Percentiles rank a stretch among this genome's conserved stretches.
Evolutionary conservation across 768 basidiomycete species (phyloP).

Genomic region (Leccinum subtestaceum): DNA sequence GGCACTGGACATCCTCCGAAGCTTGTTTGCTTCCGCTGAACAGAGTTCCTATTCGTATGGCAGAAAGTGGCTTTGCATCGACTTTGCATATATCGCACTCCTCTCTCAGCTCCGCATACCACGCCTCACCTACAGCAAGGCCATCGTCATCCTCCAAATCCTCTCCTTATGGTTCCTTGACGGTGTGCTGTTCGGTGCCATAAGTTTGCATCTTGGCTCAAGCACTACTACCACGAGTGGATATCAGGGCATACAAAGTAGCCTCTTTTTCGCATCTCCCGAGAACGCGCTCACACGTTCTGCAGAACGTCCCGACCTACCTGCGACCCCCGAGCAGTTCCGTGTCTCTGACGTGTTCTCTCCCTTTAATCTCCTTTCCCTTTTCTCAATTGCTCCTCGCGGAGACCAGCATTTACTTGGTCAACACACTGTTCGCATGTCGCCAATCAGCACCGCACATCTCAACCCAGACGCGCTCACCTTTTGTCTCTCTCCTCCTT

Average conservation of each 20-base stretch:
- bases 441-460: slow-evolving; percentile 89
- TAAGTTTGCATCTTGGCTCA: slow-evolving; percentile 53
- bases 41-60: slow-evolving; percentile 44
- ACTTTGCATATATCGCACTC: slow-evolving; percentile 55
- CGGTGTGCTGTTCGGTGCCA: slow-evolving; percentile 68
- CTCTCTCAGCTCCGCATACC: slow-evolving; percentile 72
- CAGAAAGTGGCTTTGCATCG: slow-evolving; percentile 72
- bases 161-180: slow-evolving; percentile 59
- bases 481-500: slow-evolving; percentile 65
- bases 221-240: slow-evolving; percentile 8
- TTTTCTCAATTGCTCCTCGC: slow-evolving; percentile 32
- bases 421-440: slow-evolving; percentile 89
- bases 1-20: slow-evolving; percentile 63
- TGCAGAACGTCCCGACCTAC: slow-evolving; percentile 35
- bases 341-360: slow-evolving; percentile 49
- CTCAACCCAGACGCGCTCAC: slow-evolving; percentile 74
- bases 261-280: slow-evolving; percentile 1
- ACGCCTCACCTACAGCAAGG: slow-evolving; percentile 62
- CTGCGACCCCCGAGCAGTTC: slow-evolving; percentile 45
- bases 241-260: slow-evolving; percentile 34
- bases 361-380: slow-evolving; percentile 49
- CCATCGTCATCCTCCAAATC: slow-evolving; percentile 63
- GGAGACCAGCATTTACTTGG: slow-evolving; percentile 69
- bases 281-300: slow-evolving; percentile 5
- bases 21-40: slow-evolving; percentile 44